phyloP scores from a whole-genome alignment of 495 filamentous ascomycete species.

The Lindgomyces ingoldianus region DNA sequence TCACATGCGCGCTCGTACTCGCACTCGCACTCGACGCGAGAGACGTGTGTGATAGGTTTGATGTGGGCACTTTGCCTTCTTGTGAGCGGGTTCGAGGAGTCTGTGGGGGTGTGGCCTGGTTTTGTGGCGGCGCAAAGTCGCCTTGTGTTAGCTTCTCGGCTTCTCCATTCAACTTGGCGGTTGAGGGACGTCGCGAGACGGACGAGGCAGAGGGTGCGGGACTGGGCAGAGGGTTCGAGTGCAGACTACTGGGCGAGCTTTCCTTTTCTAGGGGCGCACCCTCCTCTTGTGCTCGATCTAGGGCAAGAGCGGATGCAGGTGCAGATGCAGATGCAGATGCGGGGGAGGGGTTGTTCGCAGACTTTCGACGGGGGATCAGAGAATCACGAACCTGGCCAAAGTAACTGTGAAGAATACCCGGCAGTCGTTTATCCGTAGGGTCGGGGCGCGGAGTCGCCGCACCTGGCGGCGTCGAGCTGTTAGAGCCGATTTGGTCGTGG shows the following conservation, averaged over 20 bases:
- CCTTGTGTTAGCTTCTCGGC: constrained; percentile 86
- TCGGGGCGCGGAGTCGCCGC: constrained; percentile 87
- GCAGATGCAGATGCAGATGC: constrained; percentile 26
- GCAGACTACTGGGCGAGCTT: constrained; percentile 48
- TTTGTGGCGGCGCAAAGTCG: constrained; percentile 57
- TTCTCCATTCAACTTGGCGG: constrained; percentile 62
- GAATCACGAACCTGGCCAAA: constrained; percentile 93
- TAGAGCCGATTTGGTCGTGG: constrained; percentile 78
- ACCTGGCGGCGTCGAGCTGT: constrained; percentile 71
- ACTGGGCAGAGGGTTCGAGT: constrained; percentile 58
- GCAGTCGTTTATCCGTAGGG: constrained; percentile 83
- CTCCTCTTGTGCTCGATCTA: neutral
- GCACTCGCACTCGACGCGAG: constrained; percentile 10
- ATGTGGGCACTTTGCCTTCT: constrained; percentile 47
- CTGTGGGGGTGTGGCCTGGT: constrained; percentile 87
- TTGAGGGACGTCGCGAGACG: constrained; percentile 40
- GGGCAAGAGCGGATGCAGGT: constrained; percentile 6
- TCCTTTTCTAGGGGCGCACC: constrained; percentile 14
- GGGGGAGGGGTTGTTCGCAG: constrained; percentile 39
- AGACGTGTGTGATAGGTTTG: constrained; percentile 23
- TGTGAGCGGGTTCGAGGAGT: constrained; percentile 83
- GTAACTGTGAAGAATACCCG: constrained; percentile 84
- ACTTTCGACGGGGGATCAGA: constrained; percentile 39
- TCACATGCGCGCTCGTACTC: constrained; percentile 21
- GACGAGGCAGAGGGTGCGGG: constrained; percentile 51